Conservation (phyloP, 306 rosid species). For the Trifolium repens region DNA sequence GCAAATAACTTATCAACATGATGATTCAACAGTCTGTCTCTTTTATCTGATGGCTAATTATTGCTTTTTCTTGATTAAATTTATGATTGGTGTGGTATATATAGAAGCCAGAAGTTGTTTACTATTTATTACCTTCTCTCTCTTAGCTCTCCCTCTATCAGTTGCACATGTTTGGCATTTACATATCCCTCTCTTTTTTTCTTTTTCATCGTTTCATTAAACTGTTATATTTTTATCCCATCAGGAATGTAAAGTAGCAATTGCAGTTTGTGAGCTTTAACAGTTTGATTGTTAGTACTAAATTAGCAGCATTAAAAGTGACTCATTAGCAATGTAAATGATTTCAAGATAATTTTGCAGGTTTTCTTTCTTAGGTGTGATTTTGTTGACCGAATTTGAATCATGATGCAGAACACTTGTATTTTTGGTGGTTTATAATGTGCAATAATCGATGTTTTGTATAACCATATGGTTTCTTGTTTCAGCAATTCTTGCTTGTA, state of each 20-base stretch:
- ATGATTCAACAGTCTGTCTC: conserved; percentile 1
- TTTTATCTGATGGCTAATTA: conserved; percentile 10
- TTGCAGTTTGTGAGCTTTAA: conserved; percentile 1
- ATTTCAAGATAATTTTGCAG: neutral
- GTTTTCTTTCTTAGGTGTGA: neutral
- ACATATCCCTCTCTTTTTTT: neutral
- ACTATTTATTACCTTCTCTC: conserved; percentile 12
- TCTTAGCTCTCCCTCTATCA: conserved; percentile 6
- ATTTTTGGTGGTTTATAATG: too few species aligned
- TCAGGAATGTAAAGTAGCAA: neutral
- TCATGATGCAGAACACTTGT: neutral
- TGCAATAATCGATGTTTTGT: too few species aligned
- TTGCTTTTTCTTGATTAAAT: neutral
- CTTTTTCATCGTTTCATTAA: neutral
- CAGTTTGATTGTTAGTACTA: neutral
- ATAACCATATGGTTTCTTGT: neutral
- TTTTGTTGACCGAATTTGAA: conserved; percentile 6
- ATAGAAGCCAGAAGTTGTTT: conserved; percentile 32
- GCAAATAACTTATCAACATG: neutral
- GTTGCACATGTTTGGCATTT: neutral
- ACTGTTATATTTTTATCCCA: neutral
- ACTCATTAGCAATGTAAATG: conserved; percentile 1
- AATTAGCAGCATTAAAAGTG: neutral
- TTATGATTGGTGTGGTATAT: conserved; percentile 3
- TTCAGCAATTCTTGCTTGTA: neutral